A percentile compares a stretch with the other conserved stretches of the same genome.
Conservation (phyloP, 2,329 filamentous ascomycete species). For the Alternaria ventricosa region DNA sequence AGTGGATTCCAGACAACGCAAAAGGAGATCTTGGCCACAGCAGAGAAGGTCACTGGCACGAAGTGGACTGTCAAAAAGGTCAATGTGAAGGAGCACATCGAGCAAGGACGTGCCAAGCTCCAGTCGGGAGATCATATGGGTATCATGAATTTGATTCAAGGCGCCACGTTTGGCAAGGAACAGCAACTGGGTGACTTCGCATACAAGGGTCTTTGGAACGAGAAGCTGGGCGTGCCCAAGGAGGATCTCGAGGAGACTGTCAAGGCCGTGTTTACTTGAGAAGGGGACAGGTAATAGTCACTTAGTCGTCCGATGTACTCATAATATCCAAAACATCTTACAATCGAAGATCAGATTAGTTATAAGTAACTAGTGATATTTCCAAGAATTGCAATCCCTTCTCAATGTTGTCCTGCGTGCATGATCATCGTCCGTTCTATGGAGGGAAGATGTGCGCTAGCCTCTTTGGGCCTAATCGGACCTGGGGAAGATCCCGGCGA, state of each 20-base stretch:
- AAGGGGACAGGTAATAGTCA: not conserved
- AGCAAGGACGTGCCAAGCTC: slow-evolving; percentile 44
- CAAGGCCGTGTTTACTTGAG: not conserved
- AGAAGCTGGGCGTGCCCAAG: slow-evolving; percentile 50
- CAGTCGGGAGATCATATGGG: slow-evolving; percentile 45
- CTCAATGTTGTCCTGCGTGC: not conserved
- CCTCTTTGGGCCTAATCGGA: not conserved
- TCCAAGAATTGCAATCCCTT: accelerated
- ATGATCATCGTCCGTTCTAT: not conserved
- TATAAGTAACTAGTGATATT: accelerated
- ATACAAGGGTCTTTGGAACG: slow-evolving; percentile 44
- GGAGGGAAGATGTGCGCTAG: not conserved
- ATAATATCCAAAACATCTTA: not conserved
- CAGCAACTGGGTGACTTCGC: slow-evolving; percentile 33
- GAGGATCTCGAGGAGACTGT: slow-evolving; percentile 50
- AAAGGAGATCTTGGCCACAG: slow-evolving; percentile 60
- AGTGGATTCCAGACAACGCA: slow-evolving; percentile 65
- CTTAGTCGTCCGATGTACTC: not conserved
- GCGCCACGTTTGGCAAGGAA: slow-evolving; percentile 20
- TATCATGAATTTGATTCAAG: slow-evolving; percentile 29
- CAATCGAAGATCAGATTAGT: no score
- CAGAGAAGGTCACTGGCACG: slow-evolving; percentile 60
- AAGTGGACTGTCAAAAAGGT: slow-evolving; percentile 58
- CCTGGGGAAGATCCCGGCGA: slow-evolving; percentile 19
- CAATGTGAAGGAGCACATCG: slow-evolving; percentile 40